Evolutionary conservation across 1,284 basidiomycete species (phyloP).

Genomic region (Trichosporon inkin): DNA sequence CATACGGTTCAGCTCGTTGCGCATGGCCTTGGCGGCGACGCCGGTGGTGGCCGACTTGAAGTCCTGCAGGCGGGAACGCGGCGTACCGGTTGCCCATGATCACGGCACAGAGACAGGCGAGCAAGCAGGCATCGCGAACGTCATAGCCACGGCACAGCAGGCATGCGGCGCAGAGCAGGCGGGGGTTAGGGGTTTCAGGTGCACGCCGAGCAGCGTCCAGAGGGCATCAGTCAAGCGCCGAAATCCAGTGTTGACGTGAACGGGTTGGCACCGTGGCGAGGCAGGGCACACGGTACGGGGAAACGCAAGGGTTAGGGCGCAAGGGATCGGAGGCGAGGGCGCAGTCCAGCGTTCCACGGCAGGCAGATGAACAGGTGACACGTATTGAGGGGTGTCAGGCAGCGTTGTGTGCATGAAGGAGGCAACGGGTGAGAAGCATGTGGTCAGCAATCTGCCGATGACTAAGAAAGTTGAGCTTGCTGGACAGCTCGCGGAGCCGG

Average conservation of each 20-base stretch:
- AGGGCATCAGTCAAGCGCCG: not conserved
- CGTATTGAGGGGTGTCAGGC: constrained; percentile 26
- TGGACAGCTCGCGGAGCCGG: no score
- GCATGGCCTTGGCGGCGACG: constrained; percentile 95
- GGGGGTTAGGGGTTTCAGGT: not conserved
- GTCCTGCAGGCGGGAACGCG: constrained; percentile 50
- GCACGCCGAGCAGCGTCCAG: no score
- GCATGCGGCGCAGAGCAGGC: not conserved
- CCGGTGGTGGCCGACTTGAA: constrained; percentile 99
- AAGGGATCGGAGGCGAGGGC: not conserved
- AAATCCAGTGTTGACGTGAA: no score
- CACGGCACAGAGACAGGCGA: no score
- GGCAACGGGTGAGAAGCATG: not conserved
- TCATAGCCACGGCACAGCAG: no score
- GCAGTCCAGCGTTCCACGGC: not conserved
- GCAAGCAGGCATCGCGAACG: no score
- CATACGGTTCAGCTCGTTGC: constrained; percentile 94
- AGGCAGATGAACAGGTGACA: not conserved
- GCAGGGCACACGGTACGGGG: not conserved
- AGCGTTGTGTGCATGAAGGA: constrained; percentile 9
- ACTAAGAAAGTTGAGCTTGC: no score
- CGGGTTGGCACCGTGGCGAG: no score
- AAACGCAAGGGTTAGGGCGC: not conserved
- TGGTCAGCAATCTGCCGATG: not conserved
- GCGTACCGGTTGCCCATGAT: not conserved